Conservation (phyloP, 257 asterid species). For the Verbena officinalis region DNA sequence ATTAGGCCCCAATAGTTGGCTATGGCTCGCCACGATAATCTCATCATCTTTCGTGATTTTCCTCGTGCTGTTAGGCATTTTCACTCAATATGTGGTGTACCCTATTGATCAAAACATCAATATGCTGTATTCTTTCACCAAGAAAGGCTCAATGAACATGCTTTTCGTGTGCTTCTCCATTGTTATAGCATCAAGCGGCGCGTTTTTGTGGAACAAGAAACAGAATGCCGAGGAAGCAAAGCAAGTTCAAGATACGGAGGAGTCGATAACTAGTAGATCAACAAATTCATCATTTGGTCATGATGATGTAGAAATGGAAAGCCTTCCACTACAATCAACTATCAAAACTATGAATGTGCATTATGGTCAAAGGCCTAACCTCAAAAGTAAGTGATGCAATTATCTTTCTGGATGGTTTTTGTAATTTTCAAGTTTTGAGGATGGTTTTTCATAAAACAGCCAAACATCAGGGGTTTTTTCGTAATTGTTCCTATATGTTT, state of each 20-base stretch:
- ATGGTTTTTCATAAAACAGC: too few relatives aligned
- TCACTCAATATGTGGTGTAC: slow-evolving; percentile 70
- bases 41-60: slow-evolving; percentile 71
- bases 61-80: slow-evolving; percentile 63
- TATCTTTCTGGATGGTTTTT: too few relatives aligned
- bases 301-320: slow-evolving; percentile 67
- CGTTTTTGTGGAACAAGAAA: slow-evolving; percentile 90
- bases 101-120: slow-evolving; percentile 74
- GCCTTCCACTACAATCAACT: slow-evolving; percentile 67
- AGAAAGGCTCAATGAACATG: slow-evolving; percentile 62
- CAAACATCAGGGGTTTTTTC: too few relatives aligned
- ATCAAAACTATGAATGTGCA: slow-evolving; percentile 59
- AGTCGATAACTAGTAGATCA: slow-evolving; percentile 19
- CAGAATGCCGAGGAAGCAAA: slow-evolving; percentile 54
- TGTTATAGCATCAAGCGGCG: slow-evolving; percentile 51
- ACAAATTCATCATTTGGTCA: slow-evolving; percentile 32
- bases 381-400: slow-evolving; percentile 76
- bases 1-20: slow-evolving; percentile 82
- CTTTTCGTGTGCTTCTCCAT: slow-evolving; percentile 64
- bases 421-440: too few relatives aligned
- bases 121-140: slow-evolving; percentile 58
- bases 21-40: slow-evolving; percentile 88
- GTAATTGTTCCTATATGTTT: too few relatives aligned
- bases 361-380: slow-evolving; percentile 81
- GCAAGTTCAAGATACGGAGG: slow-evolving; percentile 56